Evolutionary conservation across 2,329 filamentous ascomycete genomes (phyloP), one percentile per base, ranked within the genome.

Genomic region (Cryoendolithus antarcticus): DNA sequence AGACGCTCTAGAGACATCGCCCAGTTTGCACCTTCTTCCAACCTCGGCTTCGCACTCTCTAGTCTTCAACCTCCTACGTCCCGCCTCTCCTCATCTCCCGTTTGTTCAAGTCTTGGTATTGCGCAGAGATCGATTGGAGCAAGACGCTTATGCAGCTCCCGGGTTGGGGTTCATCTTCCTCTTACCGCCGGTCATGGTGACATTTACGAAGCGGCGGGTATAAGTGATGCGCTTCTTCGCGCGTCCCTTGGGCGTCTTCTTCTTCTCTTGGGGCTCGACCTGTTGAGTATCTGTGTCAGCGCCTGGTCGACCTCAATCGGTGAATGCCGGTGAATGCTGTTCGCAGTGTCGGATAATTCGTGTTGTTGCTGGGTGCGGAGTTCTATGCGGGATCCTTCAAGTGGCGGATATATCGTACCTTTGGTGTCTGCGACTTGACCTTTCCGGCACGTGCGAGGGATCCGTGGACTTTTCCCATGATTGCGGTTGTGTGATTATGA

Each of bases 201-300:
- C 86, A 72, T 96, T 95, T 58, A 96, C 88, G 75, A 96, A 96
- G 62, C 89, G 86, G 67, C 89, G 83, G 59, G 86, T 94, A 79
- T 95, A 95, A 67, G 77, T 80, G 66, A 93, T 80, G 63, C 89
- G 80, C 86, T 96, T 96, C 74, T 91, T 86, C 58, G 89, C 89
- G 64, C 89, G 86, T 64, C 89, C 89, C 80, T 95, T 95, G 65
- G 89, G 86, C 58, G 72, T 76, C 83, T 96, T 95, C 72, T 83
- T 74, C 82, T 94, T 94, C 81, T 95, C 88, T 71, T 88, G 82
- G 44, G 75, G 70, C 71, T 91, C 84, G 68, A 89, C 82, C 82
- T 86, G 59, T 63, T 40, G 15, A 36, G 33, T 37, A 35, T 15
- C 9, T 19, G 15, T 19, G 15, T 19, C 15, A 19, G 15, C 15